These are phyloP conservation scores for Acanthochlamys bracteata DNA, from an alignment of 106 monocot species.

Conservation along the genomic window DNA sequence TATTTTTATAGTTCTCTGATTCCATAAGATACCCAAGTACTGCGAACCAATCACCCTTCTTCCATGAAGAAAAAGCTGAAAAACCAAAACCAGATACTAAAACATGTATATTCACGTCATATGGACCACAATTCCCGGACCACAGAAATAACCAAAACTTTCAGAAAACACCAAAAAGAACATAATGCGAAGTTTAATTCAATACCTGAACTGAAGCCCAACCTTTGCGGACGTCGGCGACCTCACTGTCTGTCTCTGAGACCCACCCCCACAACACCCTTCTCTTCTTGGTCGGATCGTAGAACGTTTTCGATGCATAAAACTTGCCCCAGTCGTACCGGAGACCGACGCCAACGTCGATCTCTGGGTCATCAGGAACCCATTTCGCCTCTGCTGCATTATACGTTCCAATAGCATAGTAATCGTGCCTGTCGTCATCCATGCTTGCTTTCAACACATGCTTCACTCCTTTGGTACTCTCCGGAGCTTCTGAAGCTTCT, in stretches of 20 bases:
- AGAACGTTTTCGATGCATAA: constrained; percentile 73
- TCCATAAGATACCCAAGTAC: background rate
- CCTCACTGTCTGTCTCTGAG: constrained; percentile 64
- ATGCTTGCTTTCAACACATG: constrained; percentile 64
- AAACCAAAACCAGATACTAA: background rate
- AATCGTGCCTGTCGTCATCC: constrained; percentile 51
- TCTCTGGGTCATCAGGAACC: constrained; percentile 28
- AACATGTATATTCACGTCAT: background rate
- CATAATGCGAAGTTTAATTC: background rate
- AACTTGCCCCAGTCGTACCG: constrained; percentile 68
- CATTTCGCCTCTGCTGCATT: constrained; percentile 21
- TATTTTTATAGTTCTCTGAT: no score
- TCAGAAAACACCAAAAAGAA: background rate
- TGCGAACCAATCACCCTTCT: background rate
- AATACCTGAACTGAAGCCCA: constrained; percentile 60
- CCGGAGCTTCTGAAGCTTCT: constrained; percentile 21
- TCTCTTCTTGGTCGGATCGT: constrained; percentile 25
- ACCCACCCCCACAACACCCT: constrained; percentile 64
- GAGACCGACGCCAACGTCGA: constrained; percentile 51
- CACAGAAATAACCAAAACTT: background rate
- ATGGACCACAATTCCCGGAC: background rate
- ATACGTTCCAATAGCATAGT: constrained; percentile 42
- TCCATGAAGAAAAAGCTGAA: background rate
- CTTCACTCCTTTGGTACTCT: constrained; percentile 7
- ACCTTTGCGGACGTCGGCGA: constrained; percentile 45